Conservation (phyloP, 208 protist species). For the Trypanosoma congolense region DNA sequence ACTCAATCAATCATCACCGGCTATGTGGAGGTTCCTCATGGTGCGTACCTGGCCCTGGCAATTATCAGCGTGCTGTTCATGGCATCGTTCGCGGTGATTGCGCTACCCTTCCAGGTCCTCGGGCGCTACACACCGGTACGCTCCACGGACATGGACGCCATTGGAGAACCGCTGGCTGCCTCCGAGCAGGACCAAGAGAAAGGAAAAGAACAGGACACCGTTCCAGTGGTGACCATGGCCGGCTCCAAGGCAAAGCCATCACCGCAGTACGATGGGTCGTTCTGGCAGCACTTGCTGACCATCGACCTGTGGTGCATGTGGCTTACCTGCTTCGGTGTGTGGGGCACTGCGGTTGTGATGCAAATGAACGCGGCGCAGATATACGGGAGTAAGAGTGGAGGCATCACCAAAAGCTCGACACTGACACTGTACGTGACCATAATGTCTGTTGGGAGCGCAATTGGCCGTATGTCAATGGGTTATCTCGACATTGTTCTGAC, state of each 20-base stretch:
- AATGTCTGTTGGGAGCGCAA: constrained; percentile 63
- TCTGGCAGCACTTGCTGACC: constrained; percentile 67
- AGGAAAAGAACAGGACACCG: no score
- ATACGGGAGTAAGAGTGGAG: constrained; percentile 56
- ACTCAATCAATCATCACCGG: constrained; percentile 45
- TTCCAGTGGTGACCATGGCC: not conserved
- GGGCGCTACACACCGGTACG: constrained; percentile 44
- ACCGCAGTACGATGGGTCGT: constrained; percentile 55
- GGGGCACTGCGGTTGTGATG: constrained; percentile 69
- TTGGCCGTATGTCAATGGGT: constrained; percentile 53
- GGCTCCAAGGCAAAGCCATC: not conserved
- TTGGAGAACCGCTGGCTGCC: constrained; percentile 34
- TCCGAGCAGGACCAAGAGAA: no score
- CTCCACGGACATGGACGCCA: constrained; percentile 30
- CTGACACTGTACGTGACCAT: constrained; percentile 58
- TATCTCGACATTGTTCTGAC: constrained; percentile 54
- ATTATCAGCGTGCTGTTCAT: constrained; percentile 44
- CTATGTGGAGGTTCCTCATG: constrained; percentile 34
- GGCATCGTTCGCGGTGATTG: constrained; percentile 41
- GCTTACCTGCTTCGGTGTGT: constrained; percentile 62
- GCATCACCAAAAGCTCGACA: constrained; percentile 24
- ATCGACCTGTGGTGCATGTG: constrained; percentile 69
- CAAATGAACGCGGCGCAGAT: constrained; percentile 72
- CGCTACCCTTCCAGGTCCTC: constrained; percentile 65
- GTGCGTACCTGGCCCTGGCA: constrained; percentile 35